Base-by-base conservation (phyloP, 495 filamentous ascomycete species). In the Tuber calosporum region DNA sequence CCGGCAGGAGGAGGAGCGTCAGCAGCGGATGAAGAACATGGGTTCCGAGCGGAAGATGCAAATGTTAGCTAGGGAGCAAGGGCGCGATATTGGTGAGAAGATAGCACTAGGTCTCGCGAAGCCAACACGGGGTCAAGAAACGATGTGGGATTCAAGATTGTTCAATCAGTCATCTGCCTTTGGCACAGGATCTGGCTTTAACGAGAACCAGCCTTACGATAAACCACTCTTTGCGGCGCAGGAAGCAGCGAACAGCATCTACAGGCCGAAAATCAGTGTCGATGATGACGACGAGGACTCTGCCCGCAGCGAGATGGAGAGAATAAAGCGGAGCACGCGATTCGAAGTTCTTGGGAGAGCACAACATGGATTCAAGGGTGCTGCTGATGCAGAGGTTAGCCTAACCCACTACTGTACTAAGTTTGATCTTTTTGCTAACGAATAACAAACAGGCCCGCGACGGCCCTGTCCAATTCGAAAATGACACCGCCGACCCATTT, bases 381-480 rank as follows among this genome's bases (percentile, higher is more conserved):
- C 92, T 26, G 91, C 88, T 41, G 92, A 96, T 80, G 90, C 88
- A n/a, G 94, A 97, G 88, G 89, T 90, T 75, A 86, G 90, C 83
- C 30, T 68, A 67, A 58, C 62, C 45, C 62, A 6, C 74, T 70
- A 40, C 17, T 67, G 69, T 4, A 37, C 26, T n/a, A 68, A 48
- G 42, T 69, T 34, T 72, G 38, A 36, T 4, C n/a, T n/a, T 58
- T 66, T 66, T 75, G 67, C 79, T 81, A 83, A 83, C 37, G 17
- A 38, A 66, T 71, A 70, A 67, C 82, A 73, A 72, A 48, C 73
- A 92, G 90, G 89, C 85, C 67, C 87, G 92, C 74, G 91, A 93
- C 66, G 95, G 95, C 34, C 95, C 96, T 2, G 95, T 99, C n/a
- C 92, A 96, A 81, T 99, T 99, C 81, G 95, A 98, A 84, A 96